phyloP scores from a whole-genome alignment of 306 rosid genomes.

The Quercus cerris region DNA sequence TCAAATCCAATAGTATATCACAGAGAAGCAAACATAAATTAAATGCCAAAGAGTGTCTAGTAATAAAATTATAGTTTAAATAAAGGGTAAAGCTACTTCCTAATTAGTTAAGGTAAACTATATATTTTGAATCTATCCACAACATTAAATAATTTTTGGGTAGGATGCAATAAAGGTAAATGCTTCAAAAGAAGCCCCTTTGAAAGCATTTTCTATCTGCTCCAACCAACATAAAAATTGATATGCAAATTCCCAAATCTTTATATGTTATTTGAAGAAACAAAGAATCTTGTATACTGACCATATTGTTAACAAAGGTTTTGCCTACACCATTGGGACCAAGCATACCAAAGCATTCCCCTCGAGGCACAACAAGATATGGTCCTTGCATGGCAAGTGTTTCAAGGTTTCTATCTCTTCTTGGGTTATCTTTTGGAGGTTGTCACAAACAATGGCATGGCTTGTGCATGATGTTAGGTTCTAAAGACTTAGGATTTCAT shows the following conservation, averaged over 20 bases:
- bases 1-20: background rate
- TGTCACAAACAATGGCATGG: conserved; percentile 64
- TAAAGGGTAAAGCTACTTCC: no score
- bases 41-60: background rate
- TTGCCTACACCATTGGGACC: conserved; percentile 96
- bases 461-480: conserved; percentile 29
- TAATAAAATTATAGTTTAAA: no score
- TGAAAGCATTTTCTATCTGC: background rate
- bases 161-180: background rate
- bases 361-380: conserved; percentile 80
- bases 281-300: conserved; percentile 28
- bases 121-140: no score
- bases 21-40: background rate
- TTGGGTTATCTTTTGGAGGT: conserved; percentile 67
- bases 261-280: background rate
- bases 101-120: no score
- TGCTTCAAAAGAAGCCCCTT: background rate
- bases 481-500: no score
- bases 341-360: conserved; percentile 93
- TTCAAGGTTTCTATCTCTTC: conserved; percentile 78
- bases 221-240: background rate
- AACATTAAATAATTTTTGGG: background rate
- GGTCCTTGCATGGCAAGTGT: conserved; percentile 71
- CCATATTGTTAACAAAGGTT: conserved; percentile 90
- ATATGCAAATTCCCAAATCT: background rate